A percentile compares a stretch with the other conserved stretches of the same genome.
These are phyloP conservation scores for Suhomyces chickasaworum DNA, from an alignment of 1,139 yeast species.

Conservation along the genomic window DNA sequence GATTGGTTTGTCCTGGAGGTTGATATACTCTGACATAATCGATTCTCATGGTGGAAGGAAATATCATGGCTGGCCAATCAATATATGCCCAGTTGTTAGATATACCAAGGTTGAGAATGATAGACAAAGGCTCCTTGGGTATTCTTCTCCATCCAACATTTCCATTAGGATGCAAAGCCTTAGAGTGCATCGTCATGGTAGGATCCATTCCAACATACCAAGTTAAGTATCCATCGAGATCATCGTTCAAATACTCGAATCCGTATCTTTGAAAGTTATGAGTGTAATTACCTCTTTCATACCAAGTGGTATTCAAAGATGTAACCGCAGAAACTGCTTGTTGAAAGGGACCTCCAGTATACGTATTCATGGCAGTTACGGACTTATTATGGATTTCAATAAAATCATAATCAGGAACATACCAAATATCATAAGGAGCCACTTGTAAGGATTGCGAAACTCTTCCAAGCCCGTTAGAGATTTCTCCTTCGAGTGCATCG, in stretches of 20 bases:
- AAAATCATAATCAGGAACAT: conserved; percentile 31
- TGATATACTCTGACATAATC: conserved; percentile 34
- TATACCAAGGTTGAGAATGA: conserved; percentile 32
- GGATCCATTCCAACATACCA: conserved; percentile 32
- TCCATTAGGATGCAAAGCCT: conserved; percentile 32
- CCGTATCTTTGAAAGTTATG: conserved; percentile 29
- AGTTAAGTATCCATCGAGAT: conserved; percentile 28
- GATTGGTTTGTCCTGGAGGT: conserved; percentile 23
- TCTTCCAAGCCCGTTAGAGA: conserved; percentile 22
- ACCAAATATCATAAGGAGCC: conserved; percentile 37
- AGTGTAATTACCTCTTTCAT: conserved; percentile 24
- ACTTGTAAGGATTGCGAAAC: conserved; percentile 34
- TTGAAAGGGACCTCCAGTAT: conserved; percentile 36
- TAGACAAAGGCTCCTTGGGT: conserved; percentile 32
- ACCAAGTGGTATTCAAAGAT: conserved; percentile 30
- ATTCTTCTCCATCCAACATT: conserved; percentile 29
- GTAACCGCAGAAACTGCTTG: conserved; percentile 33
- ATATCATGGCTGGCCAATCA: conserved; percentile 30
- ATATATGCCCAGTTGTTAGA: conserved; percentile 36
- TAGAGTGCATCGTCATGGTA: conserved; percentile 25
- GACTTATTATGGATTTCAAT: conserved; percentile 24
- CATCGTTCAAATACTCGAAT: conserved; percentile 27
- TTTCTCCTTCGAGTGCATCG: conserved; percentile 31
- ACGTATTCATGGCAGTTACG: conserved; percentile 31
- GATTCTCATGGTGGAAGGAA: conserved; percentile 29